Conservation (phyloP, 768 basidiomycete species). For the Hericium coralloides region DNA sequence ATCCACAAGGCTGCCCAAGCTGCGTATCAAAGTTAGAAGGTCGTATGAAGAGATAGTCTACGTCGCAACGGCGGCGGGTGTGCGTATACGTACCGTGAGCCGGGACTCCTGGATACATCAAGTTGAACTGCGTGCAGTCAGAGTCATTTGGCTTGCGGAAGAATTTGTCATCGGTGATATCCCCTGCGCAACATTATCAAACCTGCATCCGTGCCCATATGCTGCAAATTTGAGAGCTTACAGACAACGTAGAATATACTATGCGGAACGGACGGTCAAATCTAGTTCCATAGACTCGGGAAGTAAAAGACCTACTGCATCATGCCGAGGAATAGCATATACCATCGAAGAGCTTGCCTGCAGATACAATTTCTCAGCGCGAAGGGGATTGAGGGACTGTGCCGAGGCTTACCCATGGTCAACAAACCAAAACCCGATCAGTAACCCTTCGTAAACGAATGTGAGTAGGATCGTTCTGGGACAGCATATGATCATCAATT, state of each 20-base stretch:
- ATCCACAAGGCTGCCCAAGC: conserved; percentile 89
- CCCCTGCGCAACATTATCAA: conserved; percentile 44
- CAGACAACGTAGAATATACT: conserved; percentile 86
- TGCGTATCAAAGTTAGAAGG: conserved; percentile 18
- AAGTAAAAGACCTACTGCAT: conserved; percentile 51
- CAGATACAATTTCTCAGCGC: conserved; percentile 1
- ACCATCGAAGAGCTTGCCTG: conserved; percentile 78
- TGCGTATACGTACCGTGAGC: conserved; percentile 51
- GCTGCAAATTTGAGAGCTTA: conserved; percentile 26
- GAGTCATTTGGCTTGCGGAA: conserved; percentile 93
- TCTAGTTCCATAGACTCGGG: conserved; percentile 1
- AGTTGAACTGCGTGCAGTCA: conserved; percentile 81
- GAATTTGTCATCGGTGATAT: conserved; percentile 88
- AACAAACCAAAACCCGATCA: conserved; percentile 93
- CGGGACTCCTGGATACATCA: conserved; percentile 61
- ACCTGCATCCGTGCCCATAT: no score
- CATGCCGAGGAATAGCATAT: conserved; percentile 72
- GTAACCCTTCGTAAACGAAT: conserved; percentile 70
- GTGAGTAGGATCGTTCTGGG: conserved; percentile 80
- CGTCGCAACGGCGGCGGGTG: neutral
- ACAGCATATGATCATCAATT: neutral
- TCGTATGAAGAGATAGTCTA: no score
- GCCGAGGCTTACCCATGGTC: conserved; percentile 66
- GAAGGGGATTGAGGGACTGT: no score
- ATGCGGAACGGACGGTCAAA: conserved; percentile 6